phyloP scores from a whole-genome alignment of 2,329 filamentous ascomycete genomes.

The Ramularia collo-cygni region DNA sequence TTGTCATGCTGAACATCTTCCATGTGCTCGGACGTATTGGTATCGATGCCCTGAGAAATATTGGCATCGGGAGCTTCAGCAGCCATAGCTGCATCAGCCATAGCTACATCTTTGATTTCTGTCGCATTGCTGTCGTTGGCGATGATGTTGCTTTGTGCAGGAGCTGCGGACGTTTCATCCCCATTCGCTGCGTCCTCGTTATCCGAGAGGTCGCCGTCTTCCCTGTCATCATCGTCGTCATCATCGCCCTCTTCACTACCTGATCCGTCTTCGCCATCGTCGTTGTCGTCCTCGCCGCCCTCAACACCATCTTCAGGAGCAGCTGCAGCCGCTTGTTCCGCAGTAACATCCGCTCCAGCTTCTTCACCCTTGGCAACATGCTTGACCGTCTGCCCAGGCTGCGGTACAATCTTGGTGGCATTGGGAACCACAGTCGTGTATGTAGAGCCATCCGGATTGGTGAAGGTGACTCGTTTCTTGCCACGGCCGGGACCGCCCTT shows the following conservation, averaged over 20 bases:
- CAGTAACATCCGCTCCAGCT: conserved; percentile 31
- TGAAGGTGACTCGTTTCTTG: conserved; percentile 64
- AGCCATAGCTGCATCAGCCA: too few relatives aligned
- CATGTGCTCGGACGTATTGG: not conserved
- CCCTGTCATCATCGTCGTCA: conserved; percentile 42
- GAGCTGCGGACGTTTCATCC: conserved; percentile 6
- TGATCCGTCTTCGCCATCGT: conserved; percentile 40
- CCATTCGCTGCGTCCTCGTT: conserved; percentile 23
- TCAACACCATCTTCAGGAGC: conserved; percentile 37
- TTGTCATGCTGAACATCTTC: not conserved
- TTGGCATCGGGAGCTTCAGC: not conserved
- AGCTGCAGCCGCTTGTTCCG: conserved; percentile 35
- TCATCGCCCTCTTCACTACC: conserved; percentile 45
- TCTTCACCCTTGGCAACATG: conserved; percentile 31
- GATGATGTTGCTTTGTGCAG: too few relatives aligned
- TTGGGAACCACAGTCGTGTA: conserved; percentile 35
- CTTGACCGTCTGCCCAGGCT: conserved; percentile 29
- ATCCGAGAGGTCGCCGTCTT: conserved; percentile 30
- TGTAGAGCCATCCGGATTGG: conserved; percentile 35
- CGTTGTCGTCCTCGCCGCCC: conserved; percentile 36
- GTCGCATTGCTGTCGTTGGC: too few relatives aligned
- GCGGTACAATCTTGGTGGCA: conserved; percentile 31
- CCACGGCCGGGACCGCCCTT: conserved; percentile 70
- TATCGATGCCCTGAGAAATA: not conserved
- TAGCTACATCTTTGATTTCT: too few relatives aligned